Evolutionary conservation across 2,329 filamentous ascomycete genomes (phyloP).

Genomic region (Sporothrix dimorphospora): DNA sequence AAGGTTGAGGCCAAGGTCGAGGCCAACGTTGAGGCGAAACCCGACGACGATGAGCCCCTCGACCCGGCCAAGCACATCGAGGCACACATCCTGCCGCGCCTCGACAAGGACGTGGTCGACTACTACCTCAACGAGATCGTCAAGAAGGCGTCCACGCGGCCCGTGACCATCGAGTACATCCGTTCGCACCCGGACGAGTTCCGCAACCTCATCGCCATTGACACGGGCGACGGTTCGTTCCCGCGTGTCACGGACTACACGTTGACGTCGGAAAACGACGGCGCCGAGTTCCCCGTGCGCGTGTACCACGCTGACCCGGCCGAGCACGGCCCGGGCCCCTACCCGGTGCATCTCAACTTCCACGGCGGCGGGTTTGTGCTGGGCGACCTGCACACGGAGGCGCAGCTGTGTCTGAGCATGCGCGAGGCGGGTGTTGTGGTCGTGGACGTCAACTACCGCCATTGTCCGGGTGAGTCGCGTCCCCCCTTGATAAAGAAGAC

Average conservation of each 20-base stretch:
- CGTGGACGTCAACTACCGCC: constrained; percentile 47
- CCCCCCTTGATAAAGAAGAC: too few relatives aligned
- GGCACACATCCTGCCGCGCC: constrained; percentile 31
- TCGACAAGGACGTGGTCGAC: constrained; percentile 30
- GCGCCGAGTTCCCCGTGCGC: constrained; percentile 25
- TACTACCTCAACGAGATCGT: constrained; percentile 23
- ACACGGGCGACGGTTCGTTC: constrained; percentile 26
- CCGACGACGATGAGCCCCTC: not conserved
- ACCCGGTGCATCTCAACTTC: constrained; percentile 32
- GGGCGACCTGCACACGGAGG: constrained; percentile 42
- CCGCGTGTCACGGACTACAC: constrained; percentile 26
- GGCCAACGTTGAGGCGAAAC: constrained; percentile 29
- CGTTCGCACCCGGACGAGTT: constrained; percentile 28
- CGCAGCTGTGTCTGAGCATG: constrained; percentile 44
- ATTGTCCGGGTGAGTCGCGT: constrained; percentile 42
- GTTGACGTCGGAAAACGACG: constrained; percentile 25
- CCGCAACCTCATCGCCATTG: constrained; percentile 16
- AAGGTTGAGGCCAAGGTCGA: constrained; percentile 40
- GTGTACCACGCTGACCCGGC: constrained; percentile 29
- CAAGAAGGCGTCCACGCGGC: not conserved
- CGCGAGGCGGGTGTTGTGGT: constrained; percentile 44
- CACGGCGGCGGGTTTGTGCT: constrained; percentile 45
- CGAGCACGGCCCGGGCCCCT: constrained; percentile 27
- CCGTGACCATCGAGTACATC: constrained; percentile 22
- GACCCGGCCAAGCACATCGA: constrained; percentile 31